Base-by-base conservation (phyloP, 768 basidiomycete genomes). In the Macrolepiota fuliginosa region DNA sequence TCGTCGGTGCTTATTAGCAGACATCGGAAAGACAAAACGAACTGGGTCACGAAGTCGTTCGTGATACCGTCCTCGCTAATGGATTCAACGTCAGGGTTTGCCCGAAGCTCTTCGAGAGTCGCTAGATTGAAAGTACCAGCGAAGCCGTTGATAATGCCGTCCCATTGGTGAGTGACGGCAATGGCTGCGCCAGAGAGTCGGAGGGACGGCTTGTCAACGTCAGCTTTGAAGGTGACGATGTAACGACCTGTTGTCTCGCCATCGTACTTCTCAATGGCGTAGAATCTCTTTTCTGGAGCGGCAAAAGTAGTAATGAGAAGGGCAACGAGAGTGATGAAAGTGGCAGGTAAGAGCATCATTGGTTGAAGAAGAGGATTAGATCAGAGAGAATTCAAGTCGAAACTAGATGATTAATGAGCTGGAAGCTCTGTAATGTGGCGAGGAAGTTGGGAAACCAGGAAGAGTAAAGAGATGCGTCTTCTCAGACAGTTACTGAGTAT, bases 21-120 rank as follows among this genome's bases (percentile, higher is more conserved):
- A 32, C 1, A 3, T 22, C 10, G 13, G 51, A 17, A 32, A 35
- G 19, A 51, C 32, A 54, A 5, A 17, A 62, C 64, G 3, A 35
- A 70, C 71, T 73, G 68, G 10, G 69, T 68, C 24, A 56, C 45
- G 29, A 70, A 54, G 45, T 64, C 66, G 47, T 65, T 59, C 64
- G 70, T 66, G 57, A 73, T 58, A 22, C 71, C 70, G 51, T 74
- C 73, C 40, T 71, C 70, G n/a, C 63, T 4, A 15, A 71, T 65
- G 45, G 19, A 63, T 39, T 68, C 68, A 11, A 74, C 70, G 29
- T 71, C 67, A 17, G 61, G 54, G 17, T 67, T 64, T 12, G 66
- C 63, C 0, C 67, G 68, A 19, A 74, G 62, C 13, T 52, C 46
- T 32, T 69, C 63, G 10, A 73, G 52, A 0, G 66, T 54, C 17